Base-by-base conservation (phyloP, 202 grass and related monocot species). In the Cymbopogon flexuosus region DNA sequence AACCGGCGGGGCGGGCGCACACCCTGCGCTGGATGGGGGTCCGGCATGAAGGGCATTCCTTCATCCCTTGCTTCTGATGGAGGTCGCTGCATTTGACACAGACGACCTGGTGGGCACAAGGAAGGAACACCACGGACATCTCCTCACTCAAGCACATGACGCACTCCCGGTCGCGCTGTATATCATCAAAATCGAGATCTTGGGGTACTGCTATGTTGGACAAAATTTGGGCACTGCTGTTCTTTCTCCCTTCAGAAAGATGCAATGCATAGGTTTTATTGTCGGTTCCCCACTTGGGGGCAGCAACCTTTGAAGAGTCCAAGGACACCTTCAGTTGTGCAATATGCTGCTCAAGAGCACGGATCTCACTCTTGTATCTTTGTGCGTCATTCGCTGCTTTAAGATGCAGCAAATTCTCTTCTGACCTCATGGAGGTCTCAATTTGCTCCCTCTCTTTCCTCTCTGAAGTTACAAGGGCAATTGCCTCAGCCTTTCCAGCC, bases 101-200 rank as follows among this genome's bases (percentile, higher is more conserved):
- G 54, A 97, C 92, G 5, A 97, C 92, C 86, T 97, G 92, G 79
- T 97, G 92, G 11, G 90, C 79, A 13, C 95, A 97, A 52, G 95
- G 95, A 62, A 97, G 84, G 86, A 97, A 97, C 40, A 94, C 84
- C 10, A 97, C 86, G 0, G 90, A 88, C 90, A 92, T 97, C 86
- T 94, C 95, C 88, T 97, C 95, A n/a, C 85, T 91, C 84, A 97
- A 61, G 88, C 95, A 97, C 95, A 97, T 97, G 61, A 97, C 95
- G 1, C 95, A 97, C 75, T 97, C 95, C 79, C 84, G 81, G 29
- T 97, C 95, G 0, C 90, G 83, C 68, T 94, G 95, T 77, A 97
- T 80, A 64, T 94, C 92, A 16, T 97, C 95, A 33, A 81, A 79
- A 70, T 66, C 84, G 23, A 76, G 43, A 29, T 90, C 81, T 13